These are phyloP conservation scores for Saururus chinensis DNA, from an alignment of 164 flowering plant species.

Conservation along the genomic window DNA sequence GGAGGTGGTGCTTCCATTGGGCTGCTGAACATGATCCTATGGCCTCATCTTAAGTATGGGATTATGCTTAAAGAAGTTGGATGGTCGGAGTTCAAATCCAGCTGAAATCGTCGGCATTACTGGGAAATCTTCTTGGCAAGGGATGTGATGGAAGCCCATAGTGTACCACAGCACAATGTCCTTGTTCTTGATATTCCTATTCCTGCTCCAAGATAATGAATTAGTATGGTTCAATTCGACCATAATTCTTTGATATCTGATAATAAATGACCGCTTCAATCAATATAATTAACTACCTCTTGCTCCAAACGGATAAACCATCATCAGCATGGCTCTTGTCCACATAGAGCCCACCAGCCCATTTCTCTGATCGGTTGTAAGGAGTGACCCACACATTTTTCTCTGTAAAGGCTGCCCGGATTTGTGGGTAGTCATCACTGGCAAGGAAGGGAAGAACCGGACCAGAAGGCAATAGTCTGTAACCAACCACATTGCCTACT, in stretches of 20 bases:
- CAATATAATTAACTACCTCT: conserved; percentile 21
- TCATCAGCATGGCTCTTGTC: conserved; percentile 63
- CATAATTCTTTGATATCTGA: neutral
- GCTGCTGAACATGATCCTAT: neutral
- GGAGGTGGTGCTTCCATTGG: too few relatives aligned
- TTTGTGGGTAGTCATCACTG: conserved; percentile 67
- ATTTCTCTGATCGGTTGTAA: conserved; percentile 54
- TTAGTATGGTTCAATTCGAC: neutral
- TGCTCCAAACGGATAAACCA: conserved; percentile 45
- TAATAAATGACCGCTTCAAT: neutral
- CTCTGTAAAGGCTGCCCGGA: conserved; percentile 47
- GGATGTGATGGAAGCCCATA: conserved; percentile 54
- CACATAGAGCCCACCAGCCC: conserved; percentile 59
- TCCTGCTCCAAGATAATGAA: conserved; percentile 21
- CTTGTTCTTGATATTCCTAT: conserved; percentile 43
- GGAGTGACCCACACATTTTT: conserved; percentile 59
- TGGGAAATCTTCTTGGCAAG: conserved; percentile 67
- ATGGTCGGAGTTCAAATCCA: conserved; percentile 56
- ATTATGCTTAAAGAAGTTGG: conserved; percentile 52
- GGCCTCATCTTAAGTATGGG: conserved; percentile 24
- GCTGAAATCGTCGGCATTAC: conserved; percentile 45
- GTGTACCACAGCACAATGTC: conserved; percentile 75
- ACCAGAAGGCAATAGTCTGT: conserved; percentile 36
- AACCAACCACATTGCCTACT: conserved; percentile 53
- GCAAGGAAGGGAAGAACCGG: conserved; percentile 30